Conservation (phyloP, 768 basidiomycete genomes). For the Boletus edulis region DNA sequence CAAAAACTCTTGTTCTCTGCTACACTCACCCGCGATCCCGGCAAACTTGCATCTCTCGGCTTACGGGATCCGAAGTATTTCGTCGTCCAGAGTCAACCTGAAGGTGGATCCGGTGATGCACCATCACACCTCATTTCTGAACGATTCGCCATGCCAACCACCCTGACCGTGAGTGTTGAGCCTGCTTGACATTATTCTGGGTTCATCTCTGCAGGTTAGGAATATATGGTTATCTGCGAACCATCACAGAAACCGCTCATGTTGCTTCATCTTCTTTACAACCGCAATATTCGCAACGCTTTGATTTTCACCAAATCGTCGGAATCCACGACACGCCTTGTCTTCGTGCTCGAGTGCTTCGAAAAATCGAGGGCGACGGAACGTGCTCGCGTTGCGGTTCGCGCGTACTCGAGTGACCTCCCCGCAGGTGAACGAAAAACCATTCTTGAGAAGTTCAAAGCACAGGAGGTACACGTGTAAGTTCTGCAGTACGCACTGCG, state of each 20-base stretch:
- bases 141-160: slow-evolving; percentile 78
- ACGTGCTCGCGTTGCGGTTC: slow-evolving; percentile 41
- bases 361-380: slow-evolving; percentile 44
- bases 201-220: slow-evolving; percentile 44
- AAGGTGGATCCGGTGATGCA: slow-evolving; percentile 33
- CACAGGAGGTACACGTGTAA: slow-evolving; percentile 80
- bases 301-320: slow-evolving; percentile 97
- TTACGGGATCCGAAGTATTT: slow-evolving; percentile 84
- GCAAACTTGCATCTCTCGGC: slow-evolving; percentile 82
- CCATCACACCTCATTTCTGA: slow-evolving; percentile 63
- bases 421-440: slow-evolving; percentile 65
- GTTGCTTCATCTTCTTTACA: slow-evolving; percentile 82
- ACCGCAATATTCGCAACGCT: slow-evolving; percentile 58
- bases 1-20: slow-evolving; percentile 97
- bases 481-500: slow-evolving; percentile 22
- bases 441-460: slow-evolving; percentile 79
- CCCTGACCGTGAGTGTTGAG: slow-evolving; percentile 55
- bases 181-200: neutral
- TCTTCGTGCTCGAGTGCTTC: slow-evolving; percentile 79
- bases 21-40: slow-evolving; percentile 90
- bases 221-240: slow-evolving; percentile 82
- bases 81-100: slow-evolving; percentile 61
- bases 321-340: slow-evolving; percentile 82
- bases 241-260: slow-evolving; percentile 82
- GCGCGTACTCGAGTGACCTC: slow-evolving; percentile 88